phyloP scores from a whole-genome alignment of 768 basidiomycete genomes.

The Suillus lakei region DNA sequence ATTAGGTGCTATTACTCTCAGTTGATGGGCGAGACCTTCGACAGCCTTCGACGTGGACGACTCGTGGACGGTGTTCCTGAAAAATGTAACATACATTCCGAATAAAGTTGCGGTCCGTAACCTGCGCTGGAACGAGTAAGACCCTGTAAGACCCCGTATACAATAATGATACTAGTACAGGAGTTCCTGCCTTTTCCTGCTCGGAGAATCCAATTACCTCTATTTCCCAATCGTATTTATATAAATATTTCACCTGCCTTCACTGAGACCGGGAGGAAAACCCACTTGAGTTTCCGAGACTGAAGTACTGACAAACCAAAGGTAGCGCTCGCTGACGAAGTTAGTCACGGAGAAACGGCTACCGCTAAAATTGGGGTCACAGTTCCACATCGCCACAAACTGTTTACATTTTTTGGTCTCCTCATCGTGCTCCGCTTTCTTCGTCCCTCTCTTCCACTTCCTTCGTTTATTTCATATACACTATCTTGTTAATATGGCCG shows the following conservation, averaged over 20 bases:
- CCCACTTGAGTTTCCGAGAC: not conserved
- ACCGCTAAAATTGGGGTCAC: slow-evolving; percentile 31
- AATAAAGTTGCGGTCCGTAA: slow-evolving; percentile 20
- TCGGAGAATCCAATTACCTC: slow-evolving; percentile 1
- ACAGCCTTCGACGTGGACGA: slow-evolving; percentile 15
- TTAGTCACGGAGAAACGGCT: slow-evolving; percentile 28
- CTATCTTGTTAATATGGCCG: slow-evolving; percentile 28
- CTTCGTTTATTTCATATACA: slow-evolving; percentile 12
- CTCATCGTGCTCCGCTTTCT: slow-evolving; percentile 15
- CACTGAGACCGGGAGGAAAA: slow-evolving; percentile 7
- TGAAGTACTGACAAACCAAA: not conserved
- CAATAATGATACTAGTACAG: slow-evolving; percentile 17
- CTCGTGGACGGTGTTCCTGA: slow-evolving; percentile 22
- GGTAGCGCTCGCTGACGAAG: slow-evolving; percentile 17
- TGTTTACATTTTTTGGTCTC: slow-evolving; percentile 23
- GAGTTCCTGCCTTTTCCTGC: slow-evolving; percentile 5
- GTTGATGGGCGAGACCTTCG: slow-evolving; percentile 20
- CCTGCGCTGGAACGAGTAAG: slow-evolving; percentile 27
- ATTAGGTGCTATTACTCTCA: slow-evolving; percentile 25
- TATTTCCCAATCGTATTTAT: slow-evolving; percentile 26
- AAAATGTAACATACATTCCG: slow-evolving; percentile 18
- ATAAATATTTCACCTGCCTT: slow-evolving; percentile 7
- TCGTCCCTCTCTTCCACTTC: slow-evolving; percentile 20
- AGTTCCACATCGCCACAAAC: slow-evolving; percentile 25
- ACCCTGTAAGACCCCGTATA: slow-evolving; percentile 38